Evolutionary conservation across 2,329 filamentous ascomycete genomes (phyloP), one percentile per base, ranked within the genome.

Genomic region (Cordyceps cateniannulata): DNA sequence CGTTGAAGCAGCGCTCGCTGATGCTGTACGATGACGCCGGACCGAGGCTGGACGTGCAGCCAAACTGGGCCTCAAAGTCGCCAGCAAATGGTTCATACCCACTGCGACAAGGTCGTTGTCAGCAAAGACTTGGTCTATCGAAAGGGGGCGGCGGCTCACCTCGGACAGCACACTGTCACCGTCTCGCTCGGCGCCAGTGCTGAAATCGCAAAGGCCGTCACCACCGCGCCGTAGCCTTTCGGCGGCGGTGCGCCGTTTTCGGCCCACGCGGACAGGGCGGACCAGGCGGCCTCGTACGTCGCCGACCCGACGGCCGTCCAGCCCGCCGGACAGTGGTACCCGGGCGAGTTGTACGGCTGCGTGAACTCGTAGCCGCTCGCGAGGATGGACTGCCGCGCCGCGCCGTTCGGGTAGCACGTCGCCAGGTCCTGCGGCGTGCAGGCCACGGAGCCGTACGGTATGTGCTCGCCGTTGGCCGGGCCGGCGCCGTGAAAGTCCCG

Each of bases 371-470:
- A 38, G 20, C 24, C 49, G 35, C 8, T 10, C 22, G 22, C 51
- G 24, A 54, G 35, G 16, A 54, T 44, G 1, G 51, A 54, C 51
- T 54, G 51, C 14, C 38, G 51, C 35, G 22, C 51, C 51, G 25
- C 38, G 51, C 51, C 51, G 22, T 27, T 14, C 20, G 51, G 51
- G 4, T 27, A 27, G 24, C 51, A 54, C 20, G 32, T 29, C 12
- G 35, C 51, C 14, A 54, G 22, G 22, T 54, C 51, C 22, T 54
- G 51, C 51, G 51, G 35, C 51, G 35, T 54, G 51, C 51, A 54
- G 22, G 35, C 35, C 22, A 54, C 51, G 22, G 35, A 24, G 22
- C 51, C 51, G 38, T 27, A 54, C 9, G 38, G 35, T 1, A 40
- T 12, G 9, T 40, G 9, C 2, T 6, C 12, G 35, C 32, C 32